Evolutionary conservation across 306 rosid species (phyloP).

Genomic region (Prunus fruticosa): DNA sequence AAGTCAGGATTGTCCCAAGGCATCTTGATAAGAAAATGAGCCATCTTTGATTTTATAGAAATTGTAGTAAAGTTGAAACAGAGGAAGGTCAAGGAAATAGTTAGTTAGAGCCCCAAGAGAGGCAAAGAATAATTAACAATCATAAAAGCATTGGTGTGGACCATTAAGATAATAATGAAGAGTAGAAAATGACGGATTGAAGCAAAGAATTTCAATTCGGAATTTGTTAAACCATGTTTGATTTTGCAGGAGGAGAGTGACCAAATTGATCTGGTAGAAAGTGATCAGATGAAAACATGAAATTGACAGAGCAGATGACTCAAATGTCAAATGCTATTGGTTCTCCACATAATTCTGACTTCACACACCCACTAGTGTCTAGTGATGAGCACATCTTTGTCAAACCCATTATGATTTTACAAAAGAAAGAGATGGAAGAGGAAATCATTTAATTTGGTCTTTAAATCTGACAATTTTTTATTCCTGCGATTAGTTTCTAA

Average conservation of each 20-base stretch:
- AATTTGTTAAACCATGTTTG: neutral
- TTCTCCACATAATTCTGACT: neutral
- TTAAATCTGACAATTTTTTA: too few species aligned
- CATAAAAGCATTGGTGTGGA: conserved; percentile 11
- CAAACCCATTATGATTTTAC: too few species aligned
- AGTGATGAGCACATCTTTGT: too few species aligned
- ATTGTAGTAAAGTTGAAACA: neutral
- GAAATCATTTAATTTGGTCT: too few species aligned
- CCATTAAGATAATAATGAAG: neutral
- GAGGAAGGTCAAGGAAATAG: neutral
- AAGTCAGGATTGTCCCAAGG: neutral
- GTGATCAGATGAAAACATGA: neutral
- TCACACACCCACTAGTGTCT: too few species aligned
- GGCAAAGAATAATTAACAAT: conserved; percentile 4
- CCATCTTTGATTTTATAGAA: neutral
- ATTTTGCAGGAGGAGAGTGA: neutral
- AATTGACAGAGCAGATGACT: neutral
- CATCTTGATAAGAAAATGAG: neutral
- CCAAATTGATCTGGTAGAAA: neutral
- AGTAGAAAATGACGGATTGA: neutral
- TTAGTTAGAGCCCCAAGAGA: neutral
- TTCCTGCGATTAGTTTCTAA: too few species aligned
- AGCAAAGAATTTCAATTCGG: neutral
- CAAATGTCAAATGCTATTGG: neutral
- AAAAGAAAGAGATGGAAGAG: too few species aligned